Conservation (phyloP, 176 grass and related monocot species). For the Carex myosuroides region DNA sequence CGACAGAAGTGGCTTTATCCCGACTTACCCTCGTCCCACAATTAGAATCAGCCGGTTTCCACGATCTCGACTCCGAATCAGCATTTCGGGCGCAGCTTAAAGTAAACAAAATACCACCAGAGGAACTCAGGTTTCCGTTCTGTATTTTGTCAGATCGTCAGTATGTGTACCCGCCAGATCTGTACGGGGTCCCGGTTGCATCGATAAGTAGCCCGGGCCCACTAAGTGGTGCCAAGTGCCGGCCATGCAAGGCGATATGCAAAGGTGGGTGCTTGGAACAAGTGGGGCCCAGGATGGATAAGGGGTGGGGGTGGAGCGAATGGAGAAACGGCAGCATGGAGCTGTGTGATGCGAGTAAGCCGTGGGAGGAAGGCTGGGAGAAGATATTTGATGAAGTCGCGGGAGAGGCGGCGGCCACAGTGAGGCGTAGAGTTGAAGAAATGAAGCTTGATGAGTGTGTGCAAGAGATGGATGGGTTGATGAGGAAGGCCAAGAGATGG, state of each 20-base stretch:
- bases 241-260: conserved; percentile 47
- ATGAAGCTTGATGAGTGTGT: conserved; percentile 32
- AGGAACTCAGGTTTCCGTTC: conserved; percentile 46
- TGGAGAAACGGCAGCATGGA: conserved; percentile 46
- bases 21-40: conserved; percentile 42
- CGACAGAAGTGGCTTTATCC: conserved; percentile 40
- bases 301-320: conserved; percentile 49
- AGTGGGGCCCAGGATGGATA: not conserved
- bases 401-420: conserved; percentile 25
- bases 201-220: conserved; percentile 50
- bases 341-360: conserved; percentile 41
- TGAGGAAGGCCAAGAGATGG: conserved; percentile 23
- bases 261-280: not conserved
- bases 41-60: conserved; percentile 33
- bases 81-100: conserved; percentile 57
- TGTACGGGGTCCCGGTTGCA: conserved; percentile 59
- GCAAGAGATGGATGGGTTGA: conserved; percentile 32
- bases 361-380: conserved; percentile 57
- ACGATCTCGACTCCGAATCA: conserved; percentile 56
- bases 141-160: conserved; percentile 58
- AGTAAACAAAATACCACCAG: not conserved
- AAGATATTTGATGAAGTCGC: conserved; percentile 39
- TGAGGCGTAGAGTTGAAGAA: not conserved
- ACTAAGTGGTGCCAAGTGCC: conserved; percentile 80
- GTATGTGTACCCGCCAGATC: conserved; percentile 41